Base-by-base conservation (phyloP, 2,329 filamentous ascomycete genomes). In the Dothistroma pini region DNA sequence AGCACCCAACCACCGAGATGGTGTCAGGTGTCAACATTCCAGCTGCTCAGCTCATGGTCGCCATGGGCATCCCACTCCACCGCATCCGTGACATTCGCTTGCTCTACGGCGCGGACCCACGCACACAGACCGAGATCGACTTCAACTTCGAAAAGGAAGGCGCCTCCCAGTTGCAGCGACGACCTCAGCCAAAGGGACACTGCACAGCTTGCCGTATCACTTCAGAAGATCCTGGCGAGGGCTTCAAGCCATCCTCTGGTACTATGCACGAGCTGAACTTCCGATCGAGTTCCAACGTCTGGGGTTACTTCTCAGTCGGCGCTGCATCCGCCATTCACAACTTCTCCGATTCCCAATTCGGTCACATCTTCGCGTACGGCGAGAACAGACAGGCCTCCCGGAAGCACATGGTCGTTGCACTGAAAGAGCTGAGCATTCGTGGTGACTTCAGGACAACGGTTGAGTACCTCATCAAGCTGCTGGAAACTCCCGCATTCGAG, bases 181-280 rank as follows among this genome's bases (percentile, higher is more conserved):
- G 93, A 69, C 95, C 95, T 21, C 89, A 88, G 64, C 92, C 95
- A 72, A 97, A 96, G 82, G 95, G 95, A 49, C 95, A 99, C 82
- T 96, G 91, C 70, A 99, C 96, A 29, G 95, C 95, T 64, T 99
- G 95, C 81, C 91, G 95, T 86, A 99, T 99, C 79, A 99, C 95
- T 29, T 99, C 95, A 0, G 95, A 99, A 78, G 95, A 99, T 76
- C 95, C 95, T 10, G 95, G 96, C 72, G 95, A 99, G 83, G 95
- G 95, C 57, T 99, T 99, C 87, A 99, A 99, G 85, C 95, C 95
- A 61, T 99, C 95, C 51, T 96, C 93, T 73, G 95, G 95, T 86
- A 96, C 93, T 57, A 96, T 99, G 86, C 95, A 97, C 81, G 95
- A 99, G 75, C 83, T 99, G 74, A 99, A 99, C 84, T 99, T 99